Evolutionary conservation across 2,329 filamentous ascomycete genomes (phyloP), one percentile per base, ranked within the genome.

Genomic region (Endoconidiophora laricicola): DNA sequence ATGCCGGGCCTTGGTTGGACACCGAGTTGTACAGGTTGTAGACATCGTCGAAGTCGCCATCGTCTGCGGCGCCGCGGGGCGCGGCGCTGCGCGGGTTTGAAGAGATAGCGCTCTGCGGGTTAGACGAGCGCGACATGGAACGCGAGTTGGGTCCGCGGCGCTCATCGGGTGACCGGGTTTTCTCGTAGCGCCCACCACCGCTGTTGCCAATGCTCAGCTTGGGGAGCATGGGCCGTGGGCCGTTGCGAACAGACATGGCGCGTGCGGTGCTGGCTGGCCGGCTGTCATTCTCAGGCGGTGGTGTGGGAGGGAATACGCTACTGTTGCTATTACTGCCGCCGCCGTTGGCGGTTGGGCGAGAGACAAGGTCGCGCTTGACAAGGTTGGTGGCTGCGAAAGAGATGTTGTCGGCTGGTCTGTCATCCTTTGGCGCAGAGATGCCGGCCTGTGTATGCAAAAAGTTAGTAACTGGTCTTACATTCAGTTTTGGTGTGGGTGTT

Each of bases 261-360:
- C 78, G 70, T 55, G 66, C 73, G 58, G 74, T 68, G 41, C 58
- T 57, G 5, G 62, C 55, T 3, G 65, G 64, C 59, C 81, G 82
- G 7, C 29, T 33, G 57, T 95, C 87, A 55, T 77, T 76, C 69
- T 98, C 91, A 4, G 91, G 91, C 5, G 91, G 91, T 39, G 91
- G 91, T n/a, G 91, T 96, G n/a, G 91, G 91, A 16, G 91, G 91
- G 68, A 96, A 95, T 55, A 90, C 76, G 58, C 84, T 85, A 58
- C 86, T 79, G 61, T 76, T 78, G 56, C 12, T 23, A 18, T 16
- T 26, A 38, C 20, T 39, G 10, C 33, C 42, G 12, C 47, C 26
- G 26, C 24, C 24, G 23, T 20, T 26, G 14, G 20, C 46, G 38
- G 86, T 85, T 6, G 86, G 86, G 60, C 91, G 87, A 16, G 85